These are phyloP conservation scores for Boechera retrofracta DNA, from an alignment of 345 rosid genomes.

Conservation along the genomic window DNA sequence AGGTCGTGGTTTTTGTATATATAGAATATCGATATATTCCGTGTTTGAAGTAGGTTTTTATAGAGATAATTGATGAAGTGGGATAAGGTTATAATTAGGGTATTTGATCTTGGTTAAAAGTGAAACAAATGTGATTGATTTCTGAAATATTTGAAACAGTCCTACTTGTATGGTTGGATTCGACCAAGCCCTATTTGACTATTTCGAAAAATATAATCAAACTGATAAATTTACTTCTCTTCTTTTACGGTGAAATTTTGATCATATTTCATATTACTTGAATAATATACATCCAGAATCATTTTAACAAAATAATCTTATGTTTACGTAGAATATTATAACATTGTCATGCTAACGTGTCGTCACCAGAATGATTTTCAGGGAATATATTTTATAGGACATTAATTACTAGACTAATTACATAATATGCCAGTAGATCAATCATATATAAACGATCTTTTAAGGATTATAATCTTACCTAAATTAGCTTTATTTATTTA, in stretches of 20 bases:
- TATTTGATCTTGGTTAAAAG: neutral
- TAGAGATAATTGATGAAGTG: neutral
- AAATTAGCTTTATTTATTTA: too few relatives aligned
- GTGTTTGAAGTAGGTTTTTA: conserved; percentile 12
- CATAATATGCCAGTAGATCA: too few relatives aligned
- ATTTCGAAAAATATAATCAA: neutral
- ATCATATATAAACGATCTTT: too few relatives aligned
- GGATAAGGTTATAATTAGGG: conserved; percentile 7
- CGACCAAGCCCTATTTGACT: neutral
- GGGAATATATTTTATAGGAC: too few relatives aligned
- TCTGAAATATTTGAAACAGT: neutral
- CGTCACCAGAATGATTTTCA: too few relatives aligned
- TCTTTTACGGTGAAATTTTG: neutral
- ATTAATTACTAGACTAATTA: too few relatives aligned
- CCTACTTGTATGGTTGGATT: neutral
- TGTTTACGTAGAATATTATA: too few relatives aligned
- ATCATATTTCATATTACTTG: too few relatives aligned
- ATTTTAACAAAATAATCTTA: too few relatives aligned
- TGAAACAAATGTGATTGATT: neutral
- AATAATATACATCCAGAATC: too few relatives aligned
- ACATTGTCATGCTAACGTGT: too few relatives aligned
- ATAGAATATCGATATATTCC: conserved; percentile 13
- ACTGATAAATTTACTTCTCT: neutral
- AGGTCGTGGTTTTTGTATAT: conserved; percentile 23
- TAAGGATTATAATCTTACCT: too few relatives aligned